Conservation (phyloP, 495 filamentous ascomycete genomes). For the Penicillium bialowiezense region DNA sequence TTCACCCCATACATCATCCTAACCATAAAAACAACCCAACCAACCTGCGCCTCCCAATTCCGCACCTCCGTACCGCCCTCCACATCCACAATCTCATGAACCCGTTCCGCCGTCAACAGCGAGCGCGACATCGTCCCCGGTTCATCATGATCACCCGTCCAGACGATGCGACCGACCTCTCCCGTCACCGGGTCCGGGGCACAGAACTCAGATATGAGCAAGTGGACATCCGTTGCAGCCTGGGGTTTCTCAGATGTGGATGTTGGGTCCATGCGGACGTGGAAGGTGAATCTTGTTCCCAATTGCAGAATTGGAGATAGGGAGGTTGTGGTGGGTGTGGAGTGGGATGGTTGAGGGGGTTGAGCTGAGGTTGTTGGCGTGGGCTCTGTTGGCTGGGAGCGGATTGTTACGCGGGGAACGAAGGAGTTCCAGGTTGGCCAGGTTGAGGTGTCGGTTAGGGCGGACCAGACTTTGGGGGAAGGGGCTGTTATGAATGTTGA, state of each 20-base stretch:
- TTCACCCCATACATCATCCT: slow-evolving; percentile 34
- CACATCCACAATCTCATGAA: slow-evolving; percentile 38
- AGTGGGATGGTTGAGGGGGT: not conserved
- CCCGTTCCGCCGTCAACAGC: slow-evolving; percentile 36
- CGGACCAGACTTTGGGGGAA: slow-evolving; percentile 31
- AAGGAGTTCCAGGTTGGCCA: slow-evolving; percentile 46
- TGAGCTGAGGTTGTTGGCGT: not conserved
- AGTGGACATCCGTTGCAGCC: slow-evolving; percentile 18
- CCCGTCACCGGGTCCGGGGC: slow-evolving; percentile 22
- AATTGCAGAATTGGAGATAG: slow-evolving; percentile 29
- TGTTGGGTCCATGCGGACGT: slow-evolving; percentile 41
- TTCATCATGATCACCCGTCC: slow-evolving; percentile 27
- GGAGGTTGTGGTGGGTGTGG: not conserved
- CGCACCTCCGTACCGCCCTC: slow-evolving; percentile 34
- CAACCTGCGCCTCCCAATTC: slow-evolving; percentile 45
- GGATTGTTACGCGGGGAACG: slow-evolving; percentile 39
- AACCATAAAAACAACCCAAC: slow-evolving; percentile 38
- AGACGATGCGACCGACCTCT: slow-evolving; percentile 34
- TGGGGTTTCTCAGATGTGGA: slow-evolving; percentile 26
- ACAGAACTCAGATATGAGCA: slow-evolving; percentile 28
- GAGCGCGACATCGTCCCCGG: slow-evolving; percentile 25
- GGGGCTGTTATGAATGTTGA: slow-evolving; percentile 34
- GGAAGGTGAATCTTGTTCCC: slow-evolving; percentile 39
- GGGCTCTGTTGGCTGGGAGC: slow-evolving; percentile 25
- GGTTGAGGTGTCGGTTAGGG: slow-evolving; percentile 39